Percentiles rank a stretch among this genome's conserved stretches.
These are phyloP conservation scores for Ilex asprella DNA, from an alignment of 257 asterid genomes.

Conservation along the genomic window DNA sequence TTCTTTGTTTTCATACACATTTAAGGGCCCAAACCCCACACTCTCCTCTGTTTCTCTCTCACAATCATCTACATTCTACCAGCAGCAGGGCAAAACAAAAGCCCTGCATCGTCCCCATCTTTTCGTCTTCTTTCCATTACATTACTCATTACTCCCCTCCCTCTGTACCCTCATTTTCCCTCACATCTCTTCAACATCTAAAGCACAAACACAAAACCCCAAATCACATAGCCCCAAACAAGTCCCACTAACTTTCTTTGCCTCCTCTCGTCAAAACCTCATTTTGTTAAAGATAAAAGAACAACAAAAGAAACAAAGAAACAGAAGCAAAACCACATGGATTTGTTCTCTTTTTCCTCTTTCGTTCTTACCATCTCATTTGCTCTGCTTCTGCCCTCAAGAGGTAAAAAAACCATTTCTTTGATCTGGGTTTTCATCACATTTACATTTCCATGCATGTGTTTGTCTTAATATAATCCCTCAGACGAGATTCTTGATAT, in stretches of 20 bases:
- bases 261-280: background rate
- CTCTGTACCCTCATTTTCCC: conserved; percentile 1
- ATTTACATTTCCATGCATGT: background rate
- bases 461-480: too few relatives aligned
- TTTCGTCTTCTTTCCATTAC: conserved; percentile 5
- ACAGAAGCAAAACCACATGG: conserved; percentile 30
- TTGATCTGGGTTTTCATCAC: background rate
- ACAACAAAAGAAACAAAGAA: background rate
- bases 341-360: conserved; percentile 22
- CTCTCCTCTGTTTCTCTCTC: too few relatives aligned
- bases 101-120: conserved; percentile 13
- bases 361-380: conserved; percentile 26
- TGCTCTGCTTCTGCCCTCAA: conserved; percentile 33
- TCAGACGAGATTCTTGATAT: too few relatives aligned
- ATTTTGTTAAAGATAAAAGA: background rate
- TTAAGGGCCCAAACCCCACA: too few relatives aligned
- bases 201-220: conserved; percentile 2
- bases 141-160: background rate
- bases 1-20: conserved; percentile 6
- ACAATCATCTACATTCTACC: background rate
- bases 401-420: conserved; percentile 27
- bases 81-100: background rate
- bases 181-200: background rate
- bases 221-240: background rate
- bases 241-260: background rate